Conservation (phyloP, 306 rosid genomes). For the Vicia villosa region DNA sequence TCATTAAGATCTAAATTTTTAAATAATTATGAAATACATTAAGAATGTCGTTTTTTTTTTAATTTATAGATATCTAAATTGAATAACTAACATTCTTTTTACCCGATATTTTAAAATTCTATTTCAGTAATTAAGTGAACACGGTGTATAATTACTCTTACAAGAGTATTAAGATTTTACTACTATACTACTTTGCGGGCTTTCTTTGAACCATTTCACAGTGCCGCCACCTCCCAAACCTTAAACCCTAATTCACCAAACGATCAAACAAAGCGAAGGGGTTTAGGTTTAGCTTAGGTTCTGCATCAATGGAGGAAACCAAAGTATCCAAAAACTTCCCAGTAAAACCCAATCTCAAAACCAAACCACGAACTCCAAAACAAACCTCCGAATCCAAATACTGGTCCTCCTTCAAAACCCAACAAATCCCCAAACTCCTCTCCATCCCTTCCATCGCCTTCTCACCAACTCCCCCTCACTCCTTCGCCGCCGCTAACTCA, state of each 20-base stretch:
- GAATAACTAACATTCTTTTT: too few species aligned
- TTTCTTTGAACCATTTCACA: too few species aligned
- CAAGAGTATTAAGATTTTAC: too few species aligned
- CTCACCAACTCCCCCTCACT: constrained; percentile 58
- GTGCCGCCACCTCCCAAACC: too few species aligned
- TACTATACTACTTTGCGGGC: too few species aligned
- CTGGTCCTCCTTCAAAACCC: constrained; percentile 84
- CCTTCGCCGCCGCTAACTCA: constrained; percentile 74
- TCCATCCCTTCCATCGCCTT: constrained; percentile 65
- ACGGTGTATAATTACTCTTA: too few species aligned
- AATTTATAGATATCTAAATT: too few species aligned
- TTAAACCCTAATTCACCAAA: neutral
- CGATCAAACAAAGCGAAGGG: neutral
- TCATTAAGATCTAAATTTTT: too few species aligned
- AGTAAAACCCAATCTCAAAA: constrained; percentile 66
- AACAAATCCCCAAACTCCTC: constrained; percentile 61
- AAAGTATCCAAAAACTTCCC: constrained; percentile 45
- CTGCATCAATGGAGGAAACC: constrained; percentile 58
- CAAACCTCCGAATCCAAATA: constrained; percentile 72
- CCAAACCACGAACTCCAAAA: constrained; percentile 63
- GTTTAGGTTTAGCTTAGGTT: neutral
- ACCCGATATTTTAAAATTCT: too few species aligned
- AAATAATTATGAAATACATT: too few species aligned
- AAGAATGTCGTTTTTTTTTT: too few species aligned
- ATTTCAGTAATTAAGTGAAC: too few species aligned